Evolutionary conservation across 2,329 filamentous ascomycete genomes (phyloP).

Genomic region (Claviceps citrina): DNA sequence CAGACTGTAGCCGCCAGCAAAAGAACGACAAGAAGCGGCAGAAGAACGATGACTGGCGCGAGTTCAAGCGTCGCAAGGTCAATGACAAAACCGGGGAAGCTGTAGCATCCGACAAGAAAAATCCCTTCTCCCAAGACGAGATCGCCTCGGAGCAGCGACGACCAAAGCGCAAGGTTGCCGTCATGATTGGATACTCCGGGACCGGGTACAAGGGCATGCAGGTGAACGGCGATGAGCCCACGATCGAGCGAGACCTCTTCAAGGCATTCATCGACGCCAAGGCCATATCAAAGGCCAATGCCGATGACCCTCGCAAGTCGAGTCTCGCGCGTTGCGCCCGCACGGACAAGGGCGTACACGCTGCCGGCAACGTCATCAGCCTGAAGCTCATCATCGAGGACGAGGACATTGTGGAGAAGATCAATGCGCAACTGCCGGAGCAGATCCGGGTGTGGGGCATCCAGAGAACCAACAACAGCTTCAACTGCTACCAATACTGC

Average conservation of each 20-base stretch:
- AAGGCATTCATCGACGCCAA: constrained; percentile 78
- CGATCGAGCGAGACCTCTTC: constrained; percentile 92
- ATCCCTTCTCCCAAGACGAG: constrained; percentile 55
- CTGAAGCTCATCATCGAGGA: constrained; percentile 94
- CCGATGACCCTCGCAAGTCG: constrained; percentile 91
- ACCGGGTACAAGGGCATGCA: constrained; percentile 98
- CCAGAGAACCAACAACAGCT: constrained; percentile 72
- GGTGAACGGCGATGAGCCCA: constrained; percentile 68
- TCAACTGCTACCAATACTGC: constrained; percentile 88
- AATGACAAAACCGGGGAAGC: constrained; percentile 19
- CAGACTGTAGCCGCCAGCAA: constrained; percentile 18
- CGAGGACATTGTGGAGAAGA: constrained; percentile 69
- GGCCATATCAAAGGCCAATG: constrained; percentile 92
- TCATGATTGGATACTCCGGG: constrained; percentile 88
- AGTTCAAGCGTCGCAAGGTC: constrained; percentile 27
- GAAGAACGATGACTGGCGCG: constrained; percentile 24
- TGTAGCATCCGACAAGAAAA: constrained; percentile 19
- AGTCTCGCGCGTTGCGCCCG: constrained; percentile 84
- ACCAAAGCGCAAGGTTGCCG: constrained; percentile 92
- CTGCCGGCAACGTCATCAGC: constrained; percentile 87
- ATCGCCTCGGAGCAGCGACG: constrained; percentile 73
- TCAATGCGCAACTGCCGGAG: constrained; percentile 68
- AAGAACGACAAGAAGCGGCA: constrained; percentile 23
- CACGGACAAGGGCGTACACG: constrained; percentile 95
- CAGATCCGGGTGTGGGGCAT: constrained; percentile 96